Evolutionary conservation across 1,139 yeast species (phyloP), one percentile per base, ranked within the genome.

Genomic region (Hemisphaericaspora xylofermentans): DNA sequence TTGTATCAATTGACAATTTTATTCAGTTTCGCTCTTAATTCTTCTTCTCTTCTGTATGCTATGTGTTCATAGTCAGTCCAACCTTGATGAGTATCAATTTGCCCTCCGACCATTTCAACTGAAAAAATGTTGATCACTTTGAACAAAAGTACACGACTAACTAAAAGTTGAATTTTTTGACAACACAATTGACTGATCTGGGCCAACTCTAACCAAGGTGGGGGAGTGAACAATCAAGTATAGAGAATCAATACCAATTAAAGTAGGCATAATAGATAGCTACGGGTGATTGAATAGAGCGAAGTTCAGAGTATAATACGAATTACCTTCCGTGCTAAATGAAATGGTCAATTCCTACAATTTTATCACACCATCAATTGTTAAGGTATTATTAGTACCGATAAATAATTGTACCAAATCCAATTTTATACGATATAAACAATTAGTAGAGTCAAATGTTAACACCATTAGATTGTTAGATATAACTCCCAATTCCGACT

Each of bases 401-500:
- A 61, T 82, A 26, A 83, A 84, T 14, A 62, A 65, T n/a, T 68
- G 87, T 53, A 54, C 72, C 9, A 58, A 68, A 5, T 48, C 64
- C 4, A 69, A 74, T 28, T 88, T 85, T 54, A 56, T 63, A 10
- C 61, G 62, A 30, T 78, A 76, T 50, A 67, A 74, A 9, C 65
- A 64, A 3, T 55, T 68, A 22, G 58, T 91, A 41, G 65, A 68
- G 39, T 58, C 69, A n/a, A 74, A 78, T 12, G 63, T 52, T 15
- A 44, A 70, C 39, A 93, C 87, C 51, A 80, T 88, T 18, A 64
- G 95, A 44, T 66, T 89, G 34, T 74, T 84, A 18, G 97, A 89
- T 56, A 75, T 91, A 7, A 71, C 87, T 1, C 87, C 91, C 5
- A 78, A 77, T 39, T 71, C 76, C 15, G 71, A 82, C 14, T 65